Conservation (phyloP, 2,329 filamentous ascomycete species). For the Colletotrichum sp. region DNA sequence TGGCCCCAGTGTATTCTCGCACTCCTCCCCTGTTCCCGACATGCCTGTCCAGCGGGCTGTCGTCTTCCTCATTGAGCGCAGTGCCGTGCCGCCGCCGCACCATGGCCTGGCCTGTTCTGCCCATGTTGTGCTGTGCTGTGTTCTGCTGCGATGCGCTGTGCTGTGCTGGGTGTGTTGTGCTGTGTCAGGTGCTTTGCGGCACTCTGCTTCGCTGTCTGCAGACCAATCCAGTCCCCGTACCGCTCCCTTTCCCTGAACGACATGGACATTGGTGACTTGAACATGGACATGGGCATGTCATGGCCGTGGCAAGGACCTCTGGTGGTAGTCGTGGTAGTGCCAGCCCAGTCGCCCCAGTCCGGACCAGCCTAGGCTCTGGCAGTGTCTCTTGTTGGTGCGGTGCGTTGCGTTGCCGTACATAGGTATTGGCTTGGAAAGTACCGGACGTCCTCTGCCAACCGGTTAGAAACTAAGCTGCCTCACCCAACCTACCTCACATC, state of each 20-base stretch:
- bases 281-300: not conserved
- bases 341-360: not conserved
- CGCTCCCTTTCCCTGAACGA: not conserved
- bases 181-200: not conserved
- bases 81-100: not conserved
- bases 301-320: not conserved
- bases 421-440: not conserved
- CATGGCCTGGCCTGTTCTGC: not conserved
- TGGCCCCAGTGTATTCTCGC: not conserved
- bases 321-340: not conserved
- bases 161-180: not conserved
- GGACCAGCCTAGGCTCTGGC: not conserved
- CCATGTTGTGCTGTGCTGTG: not conserved
- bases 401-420: not conserved
- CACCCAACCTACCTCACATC: not conserved
- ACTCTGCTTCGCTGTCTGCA: slow-evolving; percentile 2
- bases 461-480: not conserved
- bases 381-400: not conserved
- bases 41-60: not conserved
- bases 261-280: not conserved
- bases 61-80: slow-evolving; percentile 5
- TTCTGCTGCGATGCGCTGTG: not conserved
- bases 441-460: not conserved
- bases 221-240: not conserved
- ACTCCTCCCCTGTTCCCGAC: not conserved